Conservation (phyloP, 2,329 filamentous ascomycete species). For the Hypoxylon sp. region DNA sequence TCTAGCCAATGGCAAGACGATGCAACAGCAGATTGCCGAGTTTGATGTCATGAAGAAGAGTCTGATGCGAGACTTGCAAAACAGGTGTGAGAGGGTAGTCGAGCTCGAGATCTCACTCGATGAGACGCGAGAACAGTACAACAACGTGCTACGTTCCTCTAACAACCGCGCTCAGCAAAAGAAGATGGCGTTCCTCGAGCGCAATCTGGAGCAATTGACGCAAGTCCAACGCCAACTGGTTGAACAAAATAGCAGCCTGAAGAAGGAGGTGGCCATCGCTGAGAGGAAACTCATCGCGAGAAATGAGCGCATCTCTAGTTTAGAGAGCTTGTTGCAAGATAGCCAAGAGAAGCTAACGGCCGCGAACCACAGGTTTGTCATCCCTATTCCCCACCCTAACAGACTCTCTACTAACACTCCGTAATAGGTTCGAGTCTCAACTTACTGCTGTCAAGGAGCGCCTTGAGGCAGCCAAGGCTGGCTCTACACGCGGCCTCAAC, state of each 20-base stretch:
- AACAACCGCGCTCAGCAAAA: slow-evolving; percentile 99
- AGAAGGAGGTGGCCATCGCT: slow-evolving; percentile 99
- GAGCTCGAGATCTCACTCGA: slow-evolving; percentile 98
- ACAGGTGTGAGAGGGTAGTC: slow-evolving; percentile 97
- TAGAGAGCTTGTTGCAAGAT: slow-evolving; percentile 93
- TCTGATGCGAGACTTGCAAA: slow-evolving; percentile 97
- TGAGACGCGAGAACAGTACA: slow-evolving; percentile 98
- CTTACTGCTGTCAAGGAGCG: slow-evolving; percentile 98
- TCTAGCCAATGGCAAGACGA: slow-evolving; percentile 86
- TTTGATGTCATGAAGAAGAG: slow-evolving; percentile 99
- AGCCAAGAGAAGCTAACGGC: slow-evolving; percentile 98
- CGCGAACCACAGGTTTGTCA: slow-evolving; percentile 92
- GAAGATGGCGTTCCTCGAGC: slow-evolving; percentile 99
- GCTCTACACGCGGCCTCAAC: slow-evolving; percentile 87
- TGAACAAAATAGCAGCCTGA: slow-evolving; percentile 95
- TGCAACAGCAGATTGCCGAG: slow-evolving; percentile 97
- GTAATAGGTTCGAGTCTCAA: slow-evolving; percentile 90
- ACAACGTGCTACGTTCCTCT: slow-evolving; percentile 94
- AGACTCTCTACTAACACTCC: slow-evolving; percentile 49
- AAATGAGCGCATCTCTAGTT: slow-evolving; percentile 95
- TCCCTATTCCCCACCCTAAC: slow-evolving; percentile 9
- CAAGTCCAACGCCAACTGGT: slow-evolving; percentile 98
- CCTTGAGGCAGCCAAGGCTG: slow-evolving; percentile 93
- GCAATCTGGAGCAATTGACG: slow-evolving; percentile 97
- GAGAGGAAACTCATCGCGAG: slow-evolving; percentile 96